Conservation (phyloP, 202 grass and related monocot genomes). For the Musa balbisiana region DNA sequence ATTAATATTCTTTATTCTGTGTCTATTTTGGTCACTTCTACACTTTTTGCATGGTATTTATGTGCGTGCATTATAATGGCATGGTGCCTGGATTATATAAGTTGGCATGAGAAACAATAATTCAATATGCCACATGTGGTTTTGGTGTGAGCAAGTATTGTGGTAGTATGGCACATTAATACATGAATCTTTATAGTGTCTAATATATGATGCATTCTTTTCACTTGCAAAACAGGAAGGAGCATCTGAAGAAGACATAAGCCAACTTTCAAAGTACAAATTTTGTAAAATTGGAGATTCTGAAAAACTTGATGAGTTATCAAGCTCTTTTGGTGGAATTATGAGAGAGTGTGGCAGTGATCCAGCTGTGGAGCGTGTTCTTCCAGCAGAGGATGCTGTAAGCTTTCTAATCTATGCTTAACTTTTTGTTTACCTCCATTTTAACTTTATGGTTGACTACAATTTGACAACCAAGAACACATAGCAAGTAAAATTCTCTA, state of each 20-base stretch:
- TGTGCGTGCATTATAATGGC: neutral
- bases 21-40: too few relatives aligned
- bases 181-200: neutral
- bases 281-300: constrained; percentile 2
- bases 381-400: constrained; percentile 37
- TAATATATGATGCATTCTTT: neutral
- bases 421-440: neutral
- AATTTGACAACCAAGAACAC: neutral
- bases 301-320: neutral
- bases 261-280: constrained; percentile 12
- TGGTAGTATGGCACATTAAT: neutral
- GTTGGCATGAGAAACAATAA: neutral
- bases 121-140: neutral
- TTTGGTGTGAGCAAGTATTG: neutral
- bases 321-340: constrained; percentile 43
- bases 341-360: constrained; percentile 52
- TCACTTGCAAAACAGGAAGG: constrained; percentile 10
- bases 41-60: too few relatives aligned
- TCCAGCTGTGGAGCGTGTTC: constrained; percentile 51
- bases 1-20: too few relatives aligned
- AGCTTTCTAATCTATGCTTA: neutral
- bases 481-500: neutral
- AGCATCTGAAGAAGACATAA: constrained; percentile 13
- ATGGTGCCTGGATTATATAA: neutral
- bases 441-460: neutral